Percentiles rank a stretch among this genome's conserved stretches.
phyloP scores from a whole-genome alignment of 2,329 filamentous ascomycete species.

The Lasiodiplodia sp. region DNA sequence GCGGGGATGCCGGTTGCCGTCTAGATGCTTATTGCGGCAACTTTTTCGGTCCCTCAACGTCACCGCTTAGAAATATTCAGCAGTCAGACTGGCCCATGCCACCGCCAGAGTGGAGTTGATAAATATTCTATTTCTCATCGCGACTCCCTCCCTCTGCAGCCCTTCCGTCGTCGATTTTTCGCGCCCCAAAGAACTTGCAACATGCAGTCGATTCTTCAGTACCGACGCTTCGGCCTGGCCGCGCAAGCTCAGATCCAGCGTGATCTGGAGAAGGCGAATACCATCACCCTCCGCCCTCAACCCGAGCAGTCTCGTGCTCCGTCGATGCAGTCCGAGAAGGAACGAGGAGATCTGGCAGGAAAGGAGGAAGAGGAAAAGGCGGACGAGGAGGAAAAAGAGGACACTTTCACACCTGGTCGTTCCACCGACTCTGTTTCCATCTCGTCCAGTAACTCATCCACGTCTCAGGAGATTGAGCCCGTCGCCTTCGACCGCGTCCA shows the following conservation, averaged over 20 bases:
- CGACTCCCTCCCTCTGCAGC: neutral
- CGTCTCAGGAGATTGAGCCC: constrained; percentile 30
- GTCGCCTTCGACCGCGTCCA: constrained; percentile 34
- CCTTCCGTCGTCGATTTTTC: neutral
- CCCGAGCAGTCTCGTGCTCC: neutral
- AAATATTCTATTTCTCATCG: neutral
- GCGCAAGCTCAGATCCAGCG: constrained; percentile 34
- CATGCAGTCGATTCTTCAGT: constrained; percentile 42
- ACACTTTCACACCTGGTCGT: constrained; percentile 29
- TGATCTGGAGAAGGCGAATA: constrained; percentile 32
- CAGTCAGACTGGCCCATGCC: constrained; percentile 1
- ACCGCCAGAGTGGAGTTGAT: neutral
- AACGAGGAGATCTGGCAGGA: neutral
- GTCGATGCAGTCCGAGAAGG: neutral
- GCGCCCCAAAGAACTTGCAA: neutral
- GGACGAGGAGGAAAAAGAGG: constrained; percentile 31
- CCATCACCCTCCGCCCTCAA: constrained; percentile 11
- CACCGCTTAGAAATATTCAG: constrained; percentile 22
- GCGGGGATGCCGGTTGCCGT: neutral
- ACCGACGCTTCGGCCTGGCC: constrained; percentile 34
- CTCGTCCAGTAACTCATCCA: constrained; percentile 27
- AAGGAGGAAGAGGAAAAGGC: neutral
- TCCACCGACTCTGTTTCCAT: constrained; percentile 20
- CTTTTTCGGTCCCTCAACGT: constrained; percentile 19
- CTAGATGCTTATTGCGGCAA: constrained; percentile 13